Evolutionary conservation across 129 eudicot species (phyloP).

Genomic region (Ambrosia trifida): DNA sequence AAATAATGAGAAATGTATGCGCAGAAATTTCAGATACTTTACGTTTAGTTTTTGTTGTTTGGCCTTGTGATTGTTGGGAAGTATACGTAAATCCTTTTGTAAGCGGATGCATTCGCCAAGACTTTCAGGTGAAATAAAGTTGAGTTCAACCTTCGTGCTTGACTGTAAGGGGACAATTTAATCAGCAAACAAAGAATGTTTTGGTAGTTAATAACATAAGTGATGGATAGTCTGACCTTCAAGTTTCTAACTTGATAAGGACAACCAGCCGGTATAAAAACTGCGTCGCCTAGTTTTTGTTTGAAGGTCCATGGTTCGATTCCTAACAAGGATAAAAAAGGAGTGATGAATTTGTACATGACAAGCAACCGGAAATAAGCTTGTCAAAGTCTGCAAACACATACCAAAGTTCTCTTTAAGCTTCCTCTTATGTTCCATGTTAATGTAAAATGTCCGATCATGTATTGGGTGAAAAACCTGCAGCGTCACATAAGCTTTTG

Average conservation of each 20-base stretch:
- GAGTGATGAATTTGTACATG: background rate
- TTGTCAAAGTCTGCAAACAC: background rate
- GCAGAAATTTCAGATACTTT: constrained; percentile 7
- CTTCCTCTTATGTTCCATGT: constrained; percentile 46
- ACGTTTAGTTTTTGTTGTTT: constrained; percentile 53
- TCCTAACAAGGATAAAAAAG: background rate
- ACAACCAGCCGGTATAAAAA: constrained; percentile 38
- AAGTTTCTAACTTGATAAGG: constrained; percentile 25
- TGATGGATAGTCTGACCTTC: background rate
- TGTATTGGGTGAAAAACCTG: constrained; percentile 59
- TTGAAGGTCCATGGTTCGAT: no score
- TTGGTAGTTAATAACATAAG: background rate
- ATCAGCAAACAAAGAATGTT: background rate
- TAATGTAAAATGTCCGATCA: constrained; percentile 47
- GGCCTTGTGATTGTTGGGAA: constrained; percentile 45
- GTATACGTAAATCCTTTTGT: constrained; percentile 42
- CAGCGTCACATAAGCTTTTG: background rate
- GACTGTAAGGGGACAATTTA: constrained; percentile 27
- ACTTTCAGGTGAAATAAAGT: constrained; percentile 54
- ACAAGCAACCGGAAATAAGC: constrained; percentile 1
- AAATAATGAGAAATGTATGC: background rate
- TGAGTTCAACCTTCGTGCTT: constrained; percentile 44
- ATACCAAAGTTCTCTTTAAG: constrained; percentile 55
- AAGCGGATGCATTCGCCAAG: constrained; percentile 43
- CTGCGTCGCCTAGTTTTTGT: constrained; percentile 22